phyloP scores from a whole-genome alignment of 305 asterid species.

The Caryopteris hybrid region DNA sequence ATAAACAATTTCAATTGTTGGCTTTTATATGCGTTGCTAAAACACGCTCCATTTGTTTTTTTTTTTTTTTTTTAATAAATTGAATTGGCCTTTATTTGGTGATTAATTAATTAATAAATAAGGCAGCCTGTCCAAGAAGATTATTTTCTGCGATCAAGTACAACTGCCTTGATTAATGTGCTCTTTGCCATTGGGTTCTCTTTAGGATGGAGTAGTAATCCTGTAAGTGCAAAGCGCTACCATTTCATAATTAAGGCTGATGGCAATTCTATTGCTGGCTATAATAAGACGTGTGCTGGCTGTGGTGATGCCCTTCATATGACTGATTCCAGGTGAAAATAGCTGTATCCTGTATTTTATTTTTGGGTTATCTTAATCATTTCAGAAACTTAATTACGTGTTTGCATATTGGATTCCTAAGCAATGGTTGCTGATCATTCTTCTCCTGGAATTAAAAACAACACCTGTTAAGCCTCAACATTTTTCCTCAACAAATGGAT shows the following conservation, averaged over 20 bases:
- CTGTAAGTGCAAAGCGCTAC: constrained; percentile 85
- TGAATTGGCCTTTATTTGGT: background rate
- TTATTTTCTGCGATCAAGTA: background rate
- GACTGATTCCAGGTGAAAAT: constrained; percentile 67
- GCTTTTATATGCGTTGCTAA: background rate
- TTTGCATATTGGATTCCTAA: background rate
- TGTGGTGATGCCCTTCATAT: constrained; percentile 70
- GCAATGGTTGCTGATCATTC: background rate
- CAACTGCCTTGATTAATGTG: background rate
- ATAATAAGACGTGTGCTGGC: constrained; percentile 66
- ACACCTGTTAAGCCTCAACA: background rate
- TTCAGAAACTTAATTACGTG: background rate
- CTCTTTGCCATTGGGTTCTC: constrained; percentile 7
- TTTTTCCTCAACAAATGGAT: no score
- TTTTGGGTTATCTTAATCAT: background rate
- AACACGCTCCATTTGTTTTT: no score
- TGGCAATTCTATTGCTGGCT: constrained; percentile 77
- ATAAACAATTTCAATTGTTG: background rate
- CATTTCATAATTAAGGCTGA: constrained; percentile 89
- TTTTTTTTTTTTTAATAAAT: background rate
- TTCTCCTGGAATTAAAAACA: background rate
- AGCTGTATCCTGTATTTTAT: background rate
- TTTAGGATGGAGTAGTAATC: constrained; percentile 92
- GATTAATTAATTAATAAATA: background rate
- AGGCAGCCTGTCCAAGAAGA: background rate